phyloP scores from a whole-genome alignment of 441 rosid species.

The Syzygium syzygioides region DNA sequence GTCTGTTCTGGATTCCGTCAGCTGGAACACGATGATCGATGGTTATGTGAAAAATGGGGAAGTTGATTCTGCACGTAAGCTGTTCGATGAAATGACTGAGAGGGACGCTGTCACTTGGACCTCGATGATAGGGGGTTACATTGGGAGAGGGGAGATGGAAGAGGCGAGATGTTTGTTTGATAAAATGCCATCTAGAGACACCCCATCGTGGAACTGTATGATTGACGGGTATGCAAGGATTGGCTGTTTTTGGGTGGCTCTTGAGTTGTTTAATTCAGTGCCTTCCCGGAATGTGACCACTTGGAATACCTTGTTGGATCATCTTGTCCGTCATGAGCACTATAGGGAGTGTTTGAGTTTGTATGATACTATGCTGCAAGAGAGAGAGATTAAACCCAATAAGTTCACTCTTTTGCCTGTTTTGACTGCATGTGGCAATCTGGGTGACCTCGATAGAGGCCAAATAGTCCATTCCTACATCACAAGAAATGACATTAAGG shows the following conservation, averaged over 20 bases:
- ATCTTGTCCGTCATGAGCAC: conserved; percentile 21
- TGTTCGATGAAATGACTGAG: conserved; percentile 32
- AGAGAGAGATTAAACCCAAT: conserved; percentile 4
- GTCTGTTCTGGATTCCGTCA: conserved; percentile 35
- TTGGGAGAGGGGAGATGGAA: conserved; percentile 27
- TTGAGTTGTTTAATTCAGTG: conserved; percentile 22
- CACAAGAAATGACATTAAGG: background rate
- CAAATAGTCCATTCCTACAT: background rate
- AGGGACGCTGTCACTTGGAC: conserved; percentile 45
- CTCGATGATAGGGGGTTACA: conserved; percentile 35
- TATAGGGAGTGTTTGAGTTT: conserved; percentile 10
- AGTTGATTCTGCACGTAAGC: conserved; percentile 27
- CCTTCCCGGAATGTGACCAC: conserved; percentile 25
- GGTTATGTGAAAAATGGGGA: conserved; percentile 33
- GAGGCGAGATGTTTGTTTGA: conserved; percentile 39
- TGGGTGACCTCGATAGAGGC: conserved; percentile 28
- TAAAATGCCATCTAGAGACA: conserved; percentile 33
- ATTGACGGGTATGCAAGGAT: conserved; percentile 24
- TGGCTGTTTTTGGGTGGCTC: conserved; percentile 31
- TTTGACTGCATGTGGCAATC: conserved; percentile 2
- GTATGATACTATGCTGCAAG: conserved; percentile 14
- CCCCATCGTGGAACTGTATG: conserved; percentile 36
- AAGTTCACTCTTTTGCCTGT: background rate
- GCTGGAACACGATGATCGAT: conserved; percentile 48
- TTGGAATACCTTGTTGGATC: conserved; percentile 29